These are phyloP conservation scores for Phytophthora parvispora DNA, from an alignment of 352 stramenopile species.

Conservation along the genomic window DNA sequence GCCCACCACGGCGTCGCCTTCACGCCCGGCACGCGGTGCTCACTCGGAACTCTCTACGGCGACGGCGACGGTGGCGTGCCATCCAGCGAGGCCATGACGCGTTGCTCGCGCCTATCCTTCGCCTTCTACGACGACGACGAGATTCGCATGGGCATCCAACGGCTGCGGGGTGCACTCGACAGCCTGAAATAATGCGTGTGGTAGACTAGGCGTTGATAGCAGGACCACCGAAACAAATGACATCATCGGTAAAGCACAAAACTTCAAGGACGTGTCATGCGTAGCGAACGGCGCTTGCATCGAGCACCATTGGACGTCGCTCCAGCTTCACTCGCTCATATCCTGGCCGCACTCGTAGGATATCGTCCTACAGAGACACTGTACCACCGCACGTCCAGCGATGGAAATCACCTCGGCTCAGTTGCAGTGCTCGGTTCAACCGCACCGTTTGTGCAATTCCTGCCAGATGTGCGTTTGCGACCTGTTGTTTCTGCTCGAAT, in stretches of 20 bases:
- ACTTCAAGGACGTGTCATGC: conserved; percentile 23
- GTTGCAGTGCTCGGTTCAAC: conserved; percentile 7
- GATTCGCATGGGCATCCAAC: conserved; percentile 67
- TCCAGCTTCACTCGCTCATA: not conserved
- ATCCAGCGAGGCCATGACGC: conserved; percentile 43
- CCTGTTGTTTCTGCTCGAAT: conserved; percentile 16
- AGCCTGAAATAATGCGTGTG: conserved; percentile 25
- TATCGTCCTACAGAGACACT: not conserved
- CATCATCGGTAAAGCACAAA: conserved; percentile 22
- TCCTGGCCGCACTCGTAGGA: not conserved
- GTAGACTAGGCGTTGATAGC: conserved; percentile 4
- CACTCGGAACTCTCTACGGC: conserved; percentile 37
- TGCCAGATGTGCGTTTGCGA: conserved; percentile 8
- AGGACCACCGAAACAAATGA: conserved; percentile 22
- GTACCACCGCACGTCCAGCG: not conserved
- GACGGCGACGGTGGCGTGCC: conserved; percentile 26
- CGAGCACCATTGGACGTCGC: not conserved
- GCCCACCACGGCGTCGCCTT: conserved; percentile 76
- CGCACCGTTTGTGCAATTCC: conserved; percentile 31
- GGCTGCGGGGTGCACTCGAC: conserved; percentile 52
- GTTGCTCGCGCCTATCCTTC: conserved; percentile 76
- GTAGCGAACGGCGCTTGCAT: not conserved
- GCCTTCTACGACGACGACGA: conserved; percentile 86
- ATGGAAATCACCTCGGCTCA: not conserved
- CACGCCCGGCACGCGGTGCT: conserved; percentile 76